Evolutionary conservation across 345 rosid genomes (phyloP).

Genomic region (Viola odorata): DNA sequence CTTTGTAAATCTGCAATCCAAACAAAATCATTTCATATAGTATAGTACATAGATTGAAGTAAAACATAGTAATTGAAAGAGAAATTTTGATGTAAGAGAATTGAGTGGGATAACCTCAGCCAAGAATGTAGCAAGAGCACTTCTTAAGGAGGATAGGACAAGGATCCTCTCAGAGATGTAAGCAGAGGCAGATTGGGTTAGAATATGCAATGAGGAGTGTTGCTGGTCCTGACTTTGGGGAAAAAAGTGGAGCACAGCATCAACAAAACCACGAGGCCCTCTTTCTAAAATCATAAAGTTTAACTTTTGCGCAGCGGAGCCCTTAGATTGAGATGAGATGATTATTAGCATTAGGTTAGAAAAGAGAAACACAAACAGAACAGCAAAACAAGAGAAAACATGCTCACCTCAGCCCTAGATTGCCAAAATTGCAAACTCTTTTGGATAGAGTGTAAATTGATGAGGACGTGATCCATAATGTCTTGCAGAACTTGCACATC

Average conservation of each 20-base stretch:
- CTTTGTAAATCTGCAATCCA: slow-evolving; percentile 56
- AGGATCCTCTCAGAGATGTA: slow-evolving; percentile 63
- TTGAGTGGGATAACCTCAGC: slow-evolving; percentile 51
- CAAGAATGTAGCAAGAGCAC: slow-evolving; percentile 66
- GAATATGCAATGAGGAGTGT: slow-evolving; percentile 46
- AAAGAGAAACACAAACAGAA: neutral
- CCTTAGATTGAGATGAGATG: slow-evolving; percentile 28
- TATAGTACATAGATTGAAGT: neutral
- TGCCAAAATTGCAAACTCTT: slow-evolving; percentile 82
- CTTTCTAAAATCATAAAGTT: slow-evolving; percentile 84
- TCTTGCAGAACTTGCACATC: slow-evolving; percentile 56
- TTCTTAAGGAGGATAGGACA: slow-evolving; percentile 52
- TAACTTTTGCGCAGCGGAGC: slow-evolving; percentile 55
- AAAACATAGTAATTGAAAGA: neutral
- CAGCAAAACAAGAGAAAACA: neutral
- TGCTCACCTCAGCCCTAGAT: slow-evolving; percentile 63
- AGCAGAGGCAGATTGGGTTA: slow-evolving; percentile 51
- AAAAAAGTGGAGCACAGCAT: slow-evolving; percentile 42
- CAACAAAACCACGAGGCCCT: slow-evolving; percentile 74
- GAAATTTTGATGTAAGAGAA: neutral
- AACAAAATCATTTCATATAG: slow-evolving; percentile 3
- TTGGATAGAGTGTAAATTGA: slow-evolving; percentile 56
- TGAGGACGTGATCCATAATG: slow-evolving; percentile 46
- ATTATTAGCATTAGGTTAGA: neutral
- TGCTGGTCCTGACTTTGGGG: slow-evolving; percentile 38